phyloP scores from a whole-genome alignment of 2,329 filamentous ascomycete species.

The Microsporum canis region DNA sequence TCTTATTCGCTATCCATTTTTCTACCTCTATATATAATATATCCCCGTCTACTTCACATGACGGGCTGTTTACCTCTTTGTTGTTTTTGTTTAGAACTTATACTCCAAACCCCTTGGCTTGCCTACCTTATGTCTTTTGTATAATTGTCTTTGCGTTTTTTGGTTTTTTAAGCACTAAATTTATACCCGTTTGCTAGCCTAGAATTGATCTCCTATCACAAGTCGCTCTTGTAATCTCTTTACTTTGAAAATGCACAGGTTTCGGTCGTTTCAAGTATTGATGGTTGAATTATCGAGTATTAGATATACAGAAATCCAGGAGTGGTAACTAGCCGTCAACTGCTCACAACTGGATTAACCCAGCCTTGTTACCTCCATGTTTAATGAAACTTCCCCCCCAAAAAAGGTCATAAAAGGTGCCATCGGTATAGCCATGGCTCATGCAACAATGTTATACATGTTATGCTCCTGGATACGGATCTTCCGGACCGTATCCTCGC shows the following conservation, averaged over 20 bases:
- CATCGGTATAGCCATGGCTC: background rate
- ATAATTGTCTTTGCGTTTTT: background rate
- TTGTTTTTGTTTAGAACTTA: background rate
- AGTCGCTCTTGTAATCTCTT: background rate
- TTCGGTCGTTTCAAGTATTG: background rate
- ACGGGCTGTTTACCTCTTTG: background rate
- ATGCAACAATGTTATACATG: background rate
- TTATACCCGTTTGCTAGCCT: background rate
- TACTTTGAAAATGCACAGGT: background rate
- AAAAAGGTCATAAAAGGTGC: background rate
- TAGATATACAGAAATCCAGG: background rate
- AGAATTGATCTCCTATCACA: no score
- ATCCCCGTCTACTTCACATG: background rate
- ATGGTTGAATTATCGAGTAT: background rate
- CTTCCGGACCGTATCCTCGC: background rate
- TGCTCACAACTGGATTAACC: background rate
- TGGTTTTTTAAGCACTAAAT: background rate
- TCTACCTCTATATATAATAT: background rate
- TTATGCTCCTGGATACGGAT: background rate
- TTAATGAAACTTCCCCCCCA: background rate
- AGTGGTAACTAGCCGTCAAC: background rate
- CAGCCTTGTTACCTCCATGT: background rate
- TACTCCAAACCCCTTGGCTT: background rate
- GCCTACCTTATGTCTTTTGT: background rate
- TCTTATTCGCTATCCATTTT: background rate